Evolutionary conservation across 106 monocot species (phyloP).

Genomic region (Allium sativum): DNA sequence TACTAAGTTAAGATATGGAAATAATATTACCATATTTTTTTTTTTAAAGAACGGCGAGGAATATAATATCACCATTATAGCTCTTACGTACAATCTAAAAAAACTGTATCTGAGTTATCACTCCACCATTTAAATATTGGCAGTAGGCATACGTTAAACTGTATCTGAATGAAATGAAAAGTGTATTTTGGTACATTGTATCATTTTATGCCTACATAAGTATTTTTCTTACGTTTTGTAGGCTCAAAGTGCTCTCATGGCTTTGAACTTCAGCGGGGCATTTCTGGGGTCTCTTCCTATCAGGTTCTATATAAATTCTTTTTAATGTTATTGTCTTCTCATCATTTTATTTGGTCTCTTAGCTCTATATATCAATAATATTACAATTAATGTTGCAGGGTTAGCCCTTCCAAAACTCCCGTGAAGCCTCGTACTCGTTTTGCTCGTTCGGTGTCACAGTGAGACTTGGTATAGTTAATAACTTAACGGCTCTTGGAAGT

Average conservation of each 20-base stretch:
- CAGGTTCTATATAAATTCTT: constrained; percentile 23
- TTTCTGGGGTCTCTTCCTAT: constrained; percentile 58
- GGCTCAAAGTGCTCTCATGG: constrained; percentile 64
- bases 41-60: no score
- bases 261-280: constrained; percentile 64
- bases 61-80: no score
- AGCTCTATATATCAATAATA: no score
- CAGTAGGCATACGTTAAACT: no score
- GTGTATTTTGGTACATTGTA: background rate
- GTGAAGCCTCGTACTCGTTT: constrained; percentile 29
- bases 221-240: constrained; percentile 9
- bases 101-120: background rate
- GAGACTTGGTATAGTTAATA: constrained; percentile 6
- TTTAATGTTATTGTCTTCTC: background rate
- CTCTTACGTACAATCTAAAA: no score
- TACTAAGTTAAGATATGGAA: no score
- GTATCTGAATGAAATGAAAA: no score
- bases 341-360: no score
- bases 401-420: constrained; percentile 84
- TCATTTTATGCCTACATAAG: background rate
- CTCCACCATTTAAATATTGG: background rate
- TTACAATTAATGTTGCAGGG: constrained; percentile 27
- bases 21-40: no score
- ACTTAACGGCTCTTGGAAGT: background rate
- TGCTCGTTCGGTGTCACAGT: constrained; percentile 29